These are phyloP conservation scores for Musa itinerans DNA, from an alignment of 176 grass and related monocot genomes.

Conservation along the genomic window DNA sequence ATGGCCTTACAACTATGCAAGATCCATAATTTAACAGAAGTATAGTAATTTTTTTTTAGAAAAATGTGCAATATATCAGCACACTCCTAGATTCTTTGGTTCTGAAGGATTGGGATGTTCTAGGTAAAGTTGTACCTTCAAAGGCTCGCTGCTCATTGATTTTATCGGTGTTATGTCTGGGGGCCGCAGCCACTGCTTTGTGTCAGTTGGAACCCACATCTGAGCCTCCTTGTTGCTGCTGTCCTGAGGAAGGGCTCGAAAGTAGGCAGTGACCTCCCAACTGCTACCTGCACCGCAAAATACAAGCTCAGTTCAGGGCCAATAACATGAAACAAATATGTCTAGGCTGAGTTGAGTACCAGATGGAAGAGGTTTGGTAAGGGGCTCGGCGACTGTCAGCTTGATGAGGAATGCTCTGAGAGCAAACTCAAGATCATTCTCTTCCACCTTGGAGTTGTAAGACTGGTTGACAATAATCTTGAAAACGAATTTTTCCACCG, in stretches of 20 bases:
- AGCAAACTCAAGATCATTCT: constrained; percentile 60
- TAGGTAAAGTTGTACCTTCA: constrained; percentile 82
- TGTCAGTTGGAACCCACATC: constrained; percentile 77
- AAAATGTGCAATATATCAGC: neutral
- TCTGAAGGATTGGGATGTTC: constrained; percentile 64
- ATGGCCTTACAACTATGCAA: too few relatives aligned
- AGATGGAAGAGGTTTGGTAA: constrained; percentile 44
- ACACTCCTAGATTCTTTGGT: constrained; percentile 22
- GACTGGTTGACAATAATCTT: constrained; percentile 60
- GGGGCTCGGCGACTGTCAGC: constrained; percentile 48
- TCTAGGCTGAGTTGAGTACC: constrained; percentile 21
- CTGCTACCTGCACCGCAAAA: constrained; percentile 34
- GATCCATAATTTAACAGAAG: too few relatives aligned
- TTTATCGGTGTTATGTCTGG: constrained; percentile 73
- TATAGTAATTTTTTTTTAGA: too few relatives aligned
- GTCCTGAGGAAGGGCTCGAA: constrained; percentile 42
- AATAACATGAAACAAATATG: neutral
- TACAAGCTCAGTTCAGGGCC: neutral
- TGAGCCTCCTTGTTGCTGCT: constrained; percentile 22
- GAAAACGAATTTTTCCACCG: constrained; percentile 89
- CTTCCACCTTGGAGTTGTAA: constrained; percentile 50
- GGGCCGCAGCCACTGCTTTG: constrained; percentile 69
- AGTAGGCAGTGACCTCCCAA: constrained; percentile 86
- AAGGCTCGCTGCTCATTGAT: constrained; percentile 68
- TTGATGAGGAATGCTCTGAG: constrained; percentile 90